Conservation (phyloP, 2,329 filamentous ascomycete genomes). For the Xylariales sp. region DNA sequence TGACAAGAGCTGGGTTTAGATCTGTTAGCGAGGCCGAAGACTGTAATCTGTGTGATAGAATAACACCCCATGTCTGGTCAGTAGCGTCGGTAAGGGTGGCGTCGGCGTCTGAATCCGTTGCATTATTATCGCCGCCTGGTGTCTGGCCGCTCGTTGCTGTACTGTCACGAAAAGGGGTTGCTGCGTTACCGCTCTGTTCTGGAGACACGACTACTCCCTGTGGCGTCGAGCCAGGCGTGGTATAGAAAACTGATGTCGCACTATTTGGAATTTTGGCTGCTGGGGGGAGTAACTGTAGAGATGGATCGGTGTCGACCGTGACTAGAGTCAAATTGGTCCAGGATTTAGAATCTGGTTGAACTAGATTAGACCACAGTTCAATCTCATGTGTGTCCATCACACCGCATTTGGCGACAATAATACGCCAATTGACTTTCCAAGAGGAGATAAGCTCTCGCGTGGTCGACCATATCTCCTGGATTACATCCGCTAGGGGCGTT, state of each 20-base stretch:
- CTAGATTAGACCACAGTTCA: conserved; percentile 67
- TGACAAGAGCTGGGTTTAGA: conserved; percentile 67
- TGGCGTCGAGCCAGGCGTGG: conserved; percentile 76
- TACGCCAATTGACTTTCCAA: conserved; percentile 79
- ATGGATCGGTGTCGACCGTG: conserved; percentile 73
- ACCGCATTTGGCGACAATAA: conserved; percentile 79
- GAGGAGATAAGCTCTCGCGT: conserved; percentile 78
- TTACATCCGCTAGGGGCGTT: conserved; percentile 70
- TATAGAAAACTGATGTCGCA: conserved; percentile 60
- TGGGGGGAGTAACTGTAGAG: conserved; percentile 71
- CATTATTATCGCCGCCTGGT: conserved; percentile 56
- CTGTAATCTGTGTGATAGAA: conserved; percentile 74
- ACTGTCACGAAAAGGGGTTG: conserved; percentile 59
- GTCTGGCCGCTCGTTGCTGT: conserved; percentile 56
- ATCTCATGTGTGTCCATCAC: conserved; percentile 75
- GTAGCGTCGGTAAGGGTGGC: conserved; percentile 76
- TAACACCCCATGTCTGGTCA: conserved; percentile 80
- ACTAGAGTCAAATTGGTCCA: conserved; percentile 68
- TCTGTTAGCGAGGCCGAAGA: conserved; percentile 68
- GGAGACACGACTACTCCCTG: conserved; percentile 70
- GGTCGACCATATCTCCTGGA: conserved; percentile 80
- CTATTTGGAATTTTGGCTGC: conserved; percentile 60
- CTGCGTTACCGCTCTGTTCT: conserved; percentile 65
- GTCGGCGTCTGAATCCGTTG: conserved; percentile 68
- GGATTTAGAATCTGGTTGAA: conserved; percentile 63